Conservation (phyloP, 495 filamentous ascomycete species). For the Jackrogersella minutella region DNA sequence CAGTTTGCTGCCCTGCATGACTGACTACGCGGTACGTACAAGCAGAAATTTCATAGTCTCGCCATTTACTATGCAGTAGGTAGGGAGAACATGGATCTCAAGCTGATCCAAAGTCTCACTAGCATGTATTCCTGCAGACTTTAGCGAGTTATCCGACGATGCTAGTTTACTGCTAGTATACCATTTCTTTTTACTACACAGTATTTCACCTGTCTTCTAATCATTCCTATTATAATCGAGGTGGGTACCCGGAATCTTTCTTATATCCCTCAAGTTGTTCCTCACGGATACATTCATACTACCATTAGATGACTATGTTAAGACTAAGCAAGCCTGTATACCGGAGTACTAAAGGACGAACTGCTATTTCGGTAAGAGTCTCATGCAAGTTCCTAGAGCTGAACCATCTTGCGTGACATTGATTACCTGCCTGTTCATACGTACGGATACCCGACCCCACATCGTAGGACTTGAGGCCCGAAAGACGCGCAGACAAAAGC, state of each 20-base stretch:
- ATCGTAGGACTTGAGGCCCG: conserved; percentile 38
- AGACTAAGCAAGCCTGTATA: background rate
- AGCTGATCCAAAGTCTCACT: conserved; percentile 36
- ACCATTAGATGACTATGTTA: too few species aligned
- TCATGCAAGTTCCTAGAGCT: conserved; percentile 6
- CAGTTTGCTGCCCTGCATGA: conserved; percentile 40
- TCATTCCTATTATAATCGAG: background rate
- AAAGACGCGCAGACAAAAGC: conserved; percentile 33
- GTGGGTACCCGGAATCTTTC: background rate
- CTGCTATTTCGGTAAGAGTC: background rate
- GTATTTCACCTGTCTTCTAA: conserved; percentile 24
- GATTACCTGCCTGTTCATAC: too few species aligned
- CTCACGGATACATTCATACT: too few species aligned
- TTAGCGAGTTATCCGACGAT: conserved; percentile 29
- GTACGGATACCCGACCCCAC: conserved; percentile 34
- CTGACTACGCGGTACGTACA: background rate
- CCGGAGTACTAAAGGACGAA: background rate
- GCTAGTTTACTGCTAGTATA: conserved; percentile 7
- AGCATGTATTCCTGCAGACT: conserved; percentile 31
- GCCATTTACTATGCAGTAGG: background rate
- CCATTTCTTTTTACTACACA: conserved; percentile 15
- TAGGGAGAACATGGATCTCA: conserved; percentile 30
- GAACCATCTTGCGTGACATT: conserved; percentile 6
- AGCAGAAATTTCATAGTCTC: conserved; percentile 22
- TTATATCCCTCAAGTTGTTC: conserved; percentile 5